Evolutionary conservation across 1,139 yeast species (phyloP).

Genomic region (Suhomyces guaymorum): DNA sequence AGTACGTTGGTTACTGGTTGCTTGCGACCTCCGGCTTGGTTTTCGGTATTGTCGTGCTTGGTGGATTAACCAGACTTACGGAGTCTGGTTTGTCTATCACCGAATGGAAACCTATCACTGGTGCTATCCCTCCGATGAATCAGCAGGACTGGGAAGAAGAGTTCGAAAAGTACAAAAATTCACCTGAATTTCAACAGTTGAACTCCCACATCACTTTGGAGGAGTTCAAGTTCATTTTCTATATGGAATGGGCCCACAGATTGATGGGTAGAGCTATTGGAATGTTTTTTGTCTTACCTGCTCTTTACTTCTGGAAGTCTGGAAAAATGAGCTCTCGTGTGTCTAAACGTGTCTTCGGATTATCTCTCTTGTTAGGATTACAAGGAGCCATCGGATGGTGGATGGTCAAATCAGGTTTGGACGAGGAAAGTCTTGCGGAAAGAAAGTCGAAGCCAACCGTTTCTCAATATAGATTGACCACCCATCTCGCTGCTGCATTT

Average conservation of each 20-base stretch:
- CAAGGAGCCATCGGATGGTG: conserved; percentile 99
- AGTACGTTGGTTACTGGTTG: conserved; percentile 81
- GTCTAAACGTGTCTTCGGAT: conserved; percentile 65
- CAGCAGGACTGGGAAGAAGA: conserved; percentile 84
- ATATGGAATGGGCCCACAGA: conserved; percentile 98
- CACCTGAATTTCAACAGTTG: conserved; percentile 89
- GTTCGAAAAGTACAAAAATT: conserved; percentile 73
- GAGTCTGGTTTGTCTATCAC: conserved; percentile 96
- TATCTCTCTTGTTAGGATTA: conserved; percentile 77
- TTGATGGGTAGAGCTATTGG: conserved; percentile 92
- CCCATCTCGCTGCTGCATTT: conserved; percentile 95
- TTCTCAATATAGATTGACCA: conserved; percentile 89
- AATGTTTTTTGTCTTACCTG: conserved; percentile 77
- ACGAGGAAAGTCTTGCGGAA: conserved; percentile 74
- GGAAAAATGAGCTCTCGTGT: conserved; percentile 70
- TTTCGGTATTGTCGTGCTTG: conserved; percentile 93
- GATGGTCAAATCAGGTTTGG: conserved; percentile 98
- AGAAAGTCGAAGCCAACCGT: conserved; percentile 92
- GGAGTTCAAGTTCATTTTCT: conserved; percentile 91
- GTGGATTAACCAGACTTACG: conserved; percentile 92
- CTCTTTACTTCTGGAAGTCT: conserved; percentile 71
- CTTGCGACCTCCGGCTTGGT: conserved; percentile 88
- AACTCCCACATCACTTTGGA: conserved; percentile 90
- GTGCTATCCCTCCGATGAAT: conserved; percentile 82
- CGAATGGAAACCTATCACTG: conserved; percentile 98